These are phyloP conservation scores for Tothia fuscella DNA, from an alignment of 2,329 filamentous ascomycete species.

Conservation along the genomic window DNA sequence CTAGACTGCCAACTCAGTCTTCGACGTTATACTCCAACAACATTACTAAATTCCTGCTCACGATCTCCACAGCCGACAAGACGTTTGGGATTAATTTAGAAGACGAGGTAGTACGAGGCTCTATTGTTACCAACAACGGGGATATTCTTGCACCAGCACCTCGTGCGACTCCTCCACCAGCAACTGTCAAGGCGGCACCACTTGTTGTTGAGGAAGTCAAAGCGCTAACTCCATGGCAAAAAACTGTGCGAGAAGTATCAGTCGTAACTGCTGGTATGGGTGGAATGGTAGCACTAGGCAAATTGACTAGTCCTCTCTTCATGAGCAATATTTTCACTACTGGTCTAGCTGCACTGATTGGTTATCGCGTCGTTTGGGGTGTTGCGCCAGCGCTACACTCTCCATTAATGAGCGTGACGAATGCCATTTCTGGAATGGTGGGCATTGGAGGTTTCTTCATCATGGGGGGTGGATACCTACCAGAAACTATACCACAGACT, in stretches of 20 bases:
- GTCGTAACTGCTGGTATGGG: conserved; percentile 68
- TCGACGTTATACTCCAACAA: conserved; percentile 91
- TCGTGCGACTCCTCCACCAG: conserved; percentile 48
- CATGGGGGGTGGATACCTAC: conserved; percentile 57
- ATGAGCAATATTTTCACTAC: conserved; percentile 85
- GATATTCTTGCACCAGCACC: conserved; percentile 65
- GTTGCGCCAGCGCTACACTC: conserved; percentile 74
- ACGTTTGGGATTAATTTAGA: conserved; percentile 68
- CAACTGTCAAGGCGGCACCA: conserved; percentile 41
- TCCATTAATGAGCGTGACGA: conserved; percentile 85
- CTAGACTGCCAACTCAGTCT: conserved; percentile 74
- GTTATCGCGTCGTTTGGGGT: conserved; percentile 82
- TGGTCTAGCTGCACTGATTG: conserved; percentile 70
- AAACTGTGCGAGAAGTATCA: conserved; percentile 62
- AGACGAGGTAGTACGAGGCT: conserved; percentile 76
- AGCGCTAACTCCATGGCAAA: conserved; percentile 71
- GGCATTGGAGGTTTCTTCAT: conserved; percentile 81
- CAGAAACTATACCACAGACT: conserved; percentile 59
- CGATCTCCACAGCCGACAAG: conserved; percentile 66
- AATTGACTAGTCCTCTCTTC: conserved; percentile 69
- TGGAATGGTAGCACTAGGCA: conserved; percentile 62
- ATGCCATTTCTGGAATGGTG: conserved; percentile 83
- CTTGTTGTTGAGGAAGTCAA: conserved; percentile 45
- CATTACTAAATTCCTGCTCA: conserved; percentile 77
- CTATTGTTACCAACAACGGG: conserved; percentile 71